phyloP scores from a whole-genome alignment of 169 alveolate species.

The Eimeria falciformis region DNA sequence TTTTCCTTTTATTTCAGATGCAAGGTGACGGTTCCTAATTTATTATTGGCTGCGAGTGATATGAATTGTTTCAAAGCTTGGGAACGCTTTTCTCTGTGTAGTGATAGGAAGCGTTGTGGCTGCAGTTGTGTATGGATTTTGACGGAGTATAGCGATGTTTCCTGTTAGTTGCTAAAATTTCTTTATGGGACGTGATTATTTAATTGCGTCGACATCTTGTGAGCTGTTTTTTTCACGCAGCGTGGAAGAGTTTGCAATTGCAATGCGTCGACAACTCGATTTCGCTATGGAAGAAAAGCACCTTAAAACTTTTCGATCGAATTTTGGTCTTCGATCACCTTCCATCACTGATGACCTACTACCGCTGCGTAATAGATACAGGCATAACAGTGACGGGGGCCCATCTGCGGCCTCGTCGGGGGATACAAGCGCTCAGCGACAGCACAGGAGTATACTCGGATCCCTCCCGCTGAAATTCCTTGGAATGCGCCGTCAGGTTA shows the following conservation, averaged over 20 bases:
- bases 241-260: conserved; percentile 62
- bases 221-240: conserved; percentile 8
- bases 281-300: conserved; percentile 62
- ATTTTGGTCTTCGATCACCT: conserved; percentile 31
- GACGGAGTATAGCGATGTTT: no score
- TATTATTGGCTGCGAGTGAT: no score
- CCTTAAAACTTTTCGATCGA: conserved; percentile 45
- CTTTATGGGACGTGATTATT: neutral
- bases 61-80: no score
- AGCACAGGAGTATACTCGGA: conserved; percentile 32
- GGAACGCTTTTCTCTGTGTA: no score
- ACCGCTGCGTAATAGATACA: conserved; percentile 55
- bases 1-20: no score
- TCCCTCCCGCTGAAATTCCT: conserved; percentile 60
- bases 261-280: conserved; percentile 72
- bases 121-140: no score
- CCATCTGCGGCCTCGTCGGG: neutral
- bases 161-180: no score
- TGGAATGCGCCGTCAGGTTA: conserved; percentile 68
- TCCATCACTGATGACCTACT: conserved; percentile 28
- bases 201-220: neutral
- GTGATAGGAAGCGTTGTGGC: no score
- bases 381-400: conserved; percentile 12
- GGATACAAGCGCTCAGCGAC: neutral
- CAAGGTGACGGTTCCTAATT: no score